These are phyloP conservation scores for Amanita subjunquillea DNA, from an alignment of 768 basidiomycete species.

Conservation along the genomic window DNA sequence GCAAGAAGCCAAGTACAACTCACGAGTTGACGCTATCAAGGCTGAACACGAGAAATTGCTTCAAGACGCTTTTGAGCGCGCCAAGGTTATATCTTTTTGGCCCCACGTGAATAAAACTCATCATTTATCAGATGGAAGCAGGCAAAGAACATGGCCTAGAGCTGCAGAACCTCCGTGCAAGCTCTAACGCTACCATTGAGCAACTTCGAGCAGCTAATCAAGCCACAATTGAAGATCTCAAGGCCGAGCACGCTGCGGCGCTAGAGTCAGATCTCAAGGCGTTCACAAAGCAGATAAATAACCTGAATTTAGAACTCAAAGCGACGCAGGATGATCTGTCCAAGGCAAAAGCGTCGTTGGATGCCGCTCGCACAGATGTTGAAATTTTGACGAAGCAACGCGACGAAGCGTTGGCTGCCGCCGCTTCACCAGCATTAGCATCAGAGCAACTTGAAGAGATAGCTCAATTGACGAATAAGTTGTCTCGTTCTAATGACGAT, in stretches of 20 bases:
- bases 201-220: conserved; percentile 59
- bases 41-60: conserved; percentile 52
- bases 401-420: conserved; percentile 46
- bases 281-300: conserved; percentile 55
- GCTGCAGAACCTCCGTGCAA: conserved; percentile 57
- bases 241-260: conserved; percentile 50
- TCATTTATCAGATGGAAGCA: conserved; percentile 49
- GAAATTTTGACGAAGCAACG: conserved; percentile 51
- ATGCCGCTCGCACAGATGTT: conserved; percentile 42
- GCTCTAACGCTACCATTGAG: conserved; percentile 55
- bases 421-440: conserved; percentile 26
- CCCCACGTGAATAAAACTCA: background rate
- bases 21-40: conserved; percentile 56
- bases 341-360: conserved; percentile 58
- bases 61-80: conserved; percentile 64
- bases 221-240: conserved; percentile 47
- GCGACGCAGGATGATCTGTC: conserved; percentile 77
- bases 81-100: conserved; percentile 44
- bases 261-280: conserved; percentile 46
- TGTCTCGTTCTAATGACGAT: conserved; percentile 60
- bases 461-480: conserved; percentile 44
- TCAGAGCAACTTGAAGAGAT: conserved; percentile 46
- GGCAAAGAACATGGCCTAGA: conserved; percentile 57
- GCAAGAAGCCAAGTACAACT: conserved; percentile 59
- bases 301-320: conserved; percentile 61